Conservation (phyloP, 306 rosid genomes). For the Pyrus pyrifolia region DNA sequence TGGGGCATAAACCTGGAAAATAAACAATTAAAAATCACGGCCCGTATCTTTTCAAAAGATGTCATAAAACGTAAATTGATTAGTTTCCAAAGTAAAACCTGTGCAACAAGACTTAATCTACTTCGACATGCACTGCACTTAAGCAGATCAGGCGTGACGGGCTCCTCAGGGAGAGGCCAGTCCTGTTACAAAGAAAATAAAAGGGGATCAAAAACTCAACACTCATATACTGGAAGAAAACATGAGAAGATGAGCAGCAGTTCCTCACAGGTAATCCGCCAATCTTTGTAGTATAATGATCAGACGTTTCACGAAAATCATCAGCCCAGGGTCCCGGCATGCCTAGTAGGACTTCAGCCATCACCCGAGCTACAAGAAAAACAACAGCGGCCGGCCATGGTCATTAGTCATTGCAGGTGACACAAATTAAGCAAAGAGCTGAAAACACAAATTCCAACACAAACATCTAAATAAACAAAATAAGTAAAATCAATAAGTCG, state of each 20-base stretch:
- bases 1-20: slow-evolving; percentile 63
- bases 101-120: slow-evolving; percentile 54
- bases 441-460: not conserved
- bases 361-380: slow-evolving; percentile 6
- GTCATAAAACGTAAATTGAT: not conserved
- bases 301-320: slow-evolving; percentile 45
- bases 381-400: not conserved
- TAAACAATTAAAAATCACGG: not conserved
- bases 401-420: not conserved
- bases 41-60: not conserved
- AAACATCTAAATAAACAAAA: not conserved
- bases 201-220: not conserved
- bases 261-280: slow-evolving; percentile 84
- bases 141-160: slow-evolving; percentile 32
- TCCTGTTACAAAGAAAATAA: slow-evolving; percentile 33
- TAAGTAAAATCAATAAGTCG: not conserved
- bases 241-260: not conserved
- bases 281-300: slow-evolving; percentile 64
- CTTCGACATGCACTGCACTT: slow-evolving; percentile 45
- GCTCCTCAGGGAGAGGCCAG: slow-evolving; percentile 53
- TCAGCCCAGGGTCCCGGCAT: slow-evolving; percentile 84
- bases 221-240: not conserved
- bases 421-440: not conserved
- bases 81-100: slow-evolving; percentile 27
- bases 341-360: slow-evolving; percentile 51